Conservation (phyloP, 2,329 filamentous ascomycete genomes). For the Sporothrix schenckii region DNA sequence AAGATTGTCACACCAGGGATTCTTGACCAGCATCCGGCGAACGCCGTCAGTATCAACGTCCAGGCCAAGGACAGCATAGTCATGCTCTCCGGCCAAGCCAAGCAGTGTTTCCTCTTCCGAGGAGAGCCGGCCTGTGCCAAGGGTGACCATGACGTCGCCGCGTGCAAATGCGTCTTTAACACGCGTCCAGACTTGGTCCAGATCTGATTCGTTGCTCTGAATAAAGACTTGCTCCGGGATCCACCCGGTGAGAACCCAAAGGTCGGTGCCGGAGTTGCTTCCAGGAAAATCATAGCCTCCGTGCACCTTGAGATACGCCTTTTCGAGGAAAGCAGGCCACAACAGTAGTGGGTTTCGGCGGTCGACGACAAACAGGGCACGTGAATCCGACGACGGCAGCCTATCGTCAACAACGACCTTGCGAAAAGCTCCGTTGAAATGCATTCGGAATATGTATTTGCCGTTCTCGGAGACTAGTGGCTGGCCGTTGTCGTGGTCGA, state of each 20-base stretch:
- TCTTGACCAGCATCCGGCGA: conserved; percentile 81
- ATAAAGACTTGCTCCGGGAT: conserved; percentile 94
- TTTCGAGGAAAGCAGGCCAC: conserved; percentile 92
- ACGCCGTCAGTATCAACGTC: conserved; percentile 62
- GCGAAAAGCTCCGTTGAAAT: conserved; percentile 93
- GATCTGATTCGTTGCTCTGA: conserved; percentile 74
- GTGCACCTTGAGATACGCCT: conserved; percentile 92
- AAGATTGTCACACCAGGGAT: conserved; percentile 87
- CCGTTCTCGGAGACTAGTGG: conserved; percentile 74
- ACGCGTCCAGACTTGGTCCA: conserved; percentile 75
- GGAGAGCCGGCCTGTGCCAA: conserved; percentile 85
- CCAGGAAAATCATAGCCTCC: conserved; percentile 98
- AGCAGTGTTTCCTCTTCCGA: conserved; percentile 74
- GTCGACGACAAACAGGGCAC: conserved; percentile 85
- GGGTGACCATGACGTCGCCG: conserved; percentile 82
- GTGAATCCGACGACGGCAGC: conserved; percentile 71
- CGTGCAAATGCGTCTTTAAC: conserved; percentile 73
- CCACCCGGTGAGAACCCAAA: conserved; percentile 93
- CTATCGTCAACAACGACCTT: conserved; percentile 87
- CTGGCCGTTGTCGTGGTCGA: conserved; percentile 58
- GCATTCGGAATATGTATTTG: conserved; percentile 88
- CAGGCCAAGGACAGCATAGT: conserved; percentile 88
- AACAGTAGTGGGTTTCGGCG: conserved; percentile 77
- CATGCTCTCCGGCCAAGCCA: conserved; percentile 85
- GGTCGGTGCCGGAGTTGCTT: conserved; percentile 93